Evolutionary conservation across 2,329 filamentous ascomycete species (phyloP).

Genomic region (Aspergillus calidoustus): DNA sequence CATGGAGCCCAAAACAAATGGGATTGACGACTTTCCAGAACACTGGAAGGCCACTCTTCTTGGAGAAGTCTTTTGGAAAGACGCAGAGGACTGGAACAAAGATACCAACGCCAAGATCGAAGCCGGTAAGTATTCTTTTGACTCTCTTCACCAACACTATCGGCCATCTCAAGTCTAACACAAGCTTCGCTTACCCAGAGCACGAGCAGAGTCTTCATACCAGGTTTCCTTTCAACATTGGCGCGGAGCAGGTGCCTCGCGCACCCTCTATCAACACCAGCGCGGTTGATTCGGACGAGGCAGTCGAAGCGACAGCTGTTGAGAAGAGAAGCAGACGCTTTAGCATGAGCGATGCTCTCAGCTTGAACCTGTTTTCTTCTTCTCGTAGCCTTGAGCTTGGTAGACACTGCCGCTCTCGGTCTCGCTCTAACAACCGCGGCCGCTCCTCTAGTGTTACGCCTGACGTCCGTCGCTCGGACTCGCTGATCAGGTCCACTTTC

Average conservation of each 20-base stretch:
- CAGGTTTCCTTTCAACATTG: constrained; percentile 33
- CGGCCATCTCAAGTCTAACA: neutral
- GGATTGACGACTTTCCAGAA: constrained; percentile 26
- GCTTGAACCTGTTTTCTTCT: constrained; percentile 2
- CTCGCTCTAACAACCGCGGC: constrained; percentile 17
- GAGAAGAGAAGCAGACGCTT: constrained; percentile 27
- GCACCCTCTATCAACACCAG: constrained; percentile 1
- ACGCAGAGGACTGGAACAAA: constrained; percentile 28
- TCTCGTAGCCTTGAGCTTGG: constrained; percentile 13
- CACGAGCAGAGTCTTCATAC: constrained; percentile 25
- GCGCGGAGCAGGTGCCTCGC: constrained; percentile 15
- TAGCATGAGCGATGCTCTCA: constrained; percentile 33
- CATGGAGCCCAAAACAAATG: constrained; percentile 12
- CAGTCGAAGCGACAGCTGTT: neutral
- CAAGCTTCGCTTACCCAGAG: constrained; percentile 13
- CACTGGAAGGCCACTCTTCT: constrained; percentile 35
- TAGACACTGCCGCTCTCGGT: constrained; percentile 17
- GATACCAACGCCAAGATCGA: constrained; percentile 25
- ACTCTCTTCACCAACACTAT: neutral
- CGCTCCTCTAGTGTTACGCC: constrained; percentile 16
- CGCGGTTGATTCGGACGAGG: neutral
- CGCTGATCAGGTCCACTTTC: constrained; percentile 22
- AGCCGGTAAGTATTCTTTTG: constrained; percentile 18
- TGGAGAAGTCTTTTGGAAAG: constrained; percentile 35
- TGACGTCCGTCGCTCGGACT: constrained; percentile 18